Conservation (phyloP, 345 rosid species). For the Aquilaria sinensis region DNA sequence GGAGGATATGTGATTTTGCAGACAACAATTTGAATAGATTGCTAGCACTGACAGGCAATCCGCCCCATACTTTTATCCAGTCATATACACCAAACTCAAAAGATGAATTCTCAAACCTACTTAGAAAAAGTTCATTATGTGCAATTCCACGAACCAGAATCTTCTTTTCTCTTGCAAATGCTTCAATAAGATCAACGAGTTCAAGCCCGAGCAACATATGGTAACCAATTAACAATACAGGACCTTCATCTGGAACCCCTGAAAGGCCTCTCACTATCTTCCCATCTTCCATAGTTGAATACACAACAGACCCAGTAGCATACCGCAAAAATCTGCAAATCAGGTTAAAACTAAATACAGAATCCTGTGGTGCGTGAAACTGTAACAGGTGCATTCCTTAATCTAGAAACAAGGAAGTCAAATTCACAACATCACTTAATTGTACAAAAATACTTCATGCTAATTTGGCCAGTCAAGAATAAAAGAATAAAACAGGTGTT, state of each 20-base stretch:
- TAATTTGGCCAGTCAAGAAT: too few relatives aligned
- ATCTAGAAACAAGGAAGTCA: too few relatives aligned
- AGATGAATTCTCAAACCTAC: slow-evolving; percentile 9
- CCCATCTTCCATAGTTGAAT: slow-evolving; percentile 67
- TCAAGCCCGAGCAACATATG: slow-evolving; percentile 78
- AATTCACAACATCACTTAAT: too few relatives aligned
- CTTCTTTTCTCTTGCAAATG: slow-evolving; percentile 49
- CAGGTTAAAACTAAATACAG: background rate
- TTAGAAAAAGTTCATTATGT: slow-evolving; percentile 46
- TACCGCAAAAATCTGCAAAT: slow-evolving; percentile 27
- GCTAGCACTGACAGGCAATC: background rate
- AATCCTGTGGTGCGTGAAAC: too few relatives aligned
- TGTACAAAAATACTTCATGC: too few relatives aligned
- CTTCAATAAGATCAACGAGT: slow-evolving; percentile 39
- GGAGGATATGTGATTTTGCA: slow-evolving; percentile 1
- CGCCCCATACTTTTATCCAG: background rate
- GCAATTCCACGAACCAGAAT: slow-evolving; percentile 49
- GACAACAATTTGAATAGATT: background rate
- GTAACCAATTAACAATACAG: slow-evolving; percentile 61
- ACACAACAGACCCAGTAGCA: slow-evolving; percentile 42
- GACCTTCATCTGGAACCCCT: slow-evolving; percentile 73
- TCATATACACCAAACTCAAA: slow-evolving; percentile 16
- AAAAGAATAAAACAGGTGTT: too few relatives aligned
- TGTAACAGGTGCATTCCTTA: too few relatives aligned
- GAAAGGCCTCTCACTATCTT: slow-evolving; percentile 62